Evolutionary conservation across 371 early-diverging fungal genomes (phyloP), one percentile per base, ranked within the genome.

Genomic region (Dinochytrium kinnereticum): DNA sequence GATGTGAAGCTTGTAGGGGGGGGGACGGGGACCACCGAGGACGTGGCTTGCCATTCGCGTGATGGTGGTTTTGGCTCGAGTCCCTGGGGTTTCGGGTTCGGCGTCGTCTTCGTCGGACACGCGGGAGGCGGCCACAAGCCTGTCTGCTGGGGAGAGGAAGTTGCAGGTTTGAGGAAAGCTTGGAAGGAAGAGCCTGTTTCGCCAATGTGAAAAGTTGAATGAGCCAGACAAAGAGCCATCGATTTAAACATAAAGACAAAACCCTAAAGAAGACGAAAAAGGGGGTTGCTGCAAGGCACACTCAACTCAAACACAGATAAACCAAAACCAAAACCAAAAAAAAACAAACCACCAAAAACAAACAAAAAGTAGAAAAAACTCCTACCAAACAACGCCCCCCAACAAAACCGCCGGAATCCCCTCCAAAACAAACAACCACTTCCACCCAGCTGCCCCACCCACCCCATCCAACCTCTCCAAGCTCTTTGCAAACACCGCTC

Each of bases 81-180:
- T 69, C 70, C 5, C 51, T 36, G 13, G 73, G 55, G 7, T 69
- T 55, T n/a, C 49, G 51, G 39, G 55, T 28, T 75, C 81, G 10
- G 38, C 37, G 36, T 71, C 78, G 34, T 70, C 33, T 17, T 76
- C 79, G 34, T 81, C 82, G 36, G 31, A 44, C 1, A 76, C 78
- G 1, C 82, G 51, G 15, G 80, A 66, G 1, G 71, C 68, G 28
- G 80, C 82, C 15, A 82, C 55, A 13, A 76, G 69, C 0, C 77
- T 33, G 40, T 82, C 82, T 5, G 82, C 70, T 1, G 76, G 71
- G n/a, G 79, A 75, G 1, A 79, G 61, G 69, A 82, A 82, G 0
- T 17, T n/a, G 49, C 64, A 64, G 10, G 75, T 80, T 57, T 82
- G 72, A 21, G 80, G 80, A 61, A 59, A 77, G 26, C 55, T 49